These are phyloP conservation scores for Tulasnella sp. DNA, from an alignment of 768 basidiomycete genomes.

Conservation along the genomic window DNA sequence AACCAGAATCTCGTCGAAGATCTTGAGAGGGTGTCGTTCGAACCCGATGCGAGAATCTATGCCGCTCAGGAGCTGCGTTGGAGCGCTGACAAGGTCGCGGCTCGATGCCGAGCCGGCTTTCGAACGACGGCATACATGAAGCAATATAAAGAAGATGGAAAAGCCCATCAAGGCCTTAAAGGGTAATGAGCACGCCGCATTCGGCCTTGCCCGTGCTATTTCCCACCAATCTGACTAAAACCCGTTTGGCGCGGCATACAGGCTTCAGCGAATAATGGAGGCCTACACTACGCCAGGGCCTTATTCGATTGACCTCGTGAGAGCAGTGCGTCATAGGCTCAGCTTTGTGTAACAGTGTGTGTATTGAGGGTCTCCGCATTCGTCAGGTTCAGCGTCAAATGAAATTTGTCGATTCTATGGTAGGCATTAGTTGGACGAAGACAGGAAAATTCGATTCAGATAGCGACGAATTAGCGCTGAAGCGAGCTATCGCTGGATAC, in stretches of 20 bases:
- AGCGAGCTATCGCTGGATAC: constrained; percentile 30
- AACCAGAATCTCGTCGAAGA: constrained; percentile 3
- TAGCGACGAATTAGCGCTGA: constrained; percentile 21
- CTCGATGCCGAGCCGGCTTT: constrained; percentile 1
- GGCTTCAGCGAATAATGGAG: constrained; percentile 66
- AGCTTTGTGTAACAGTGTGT: constrained; percentile 7
- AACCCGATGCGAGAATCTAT: background rate
- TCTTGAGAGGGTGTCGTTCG: background rate
- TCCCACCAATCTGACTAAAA: background rate
- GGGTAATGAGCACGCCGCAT: background rate
- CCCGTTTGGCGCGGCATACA: constrained; percentile 33
- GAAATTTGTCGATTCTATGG: constrained; percentile 30
- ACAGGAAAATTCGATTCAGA: constrained; percentile 15
- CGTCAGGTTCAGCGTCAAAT: constrained; percentile 30
- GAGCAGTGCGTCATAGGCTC: constrained; percentile 10
- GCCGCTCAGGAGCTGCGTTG: background rate
- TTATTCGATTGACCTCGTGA: constrained; percentile 26
- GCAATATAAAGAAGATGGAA: constrained; percentile 4
- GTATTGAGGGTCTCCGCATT: background rate
- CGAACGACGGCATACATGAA: background rate
- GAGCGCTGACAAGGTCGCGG: background rate
- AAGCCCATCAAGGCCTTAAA: constrained; percentile 4
- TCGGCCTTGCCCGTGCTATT: background rate
- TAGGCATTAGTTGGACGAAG: constrained; percentile 29
- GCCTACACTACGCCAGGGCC: constrained; percentile 72